Percentiles rank a stretch among this genome's conserved stretches.
Conservation (phyloP, 2,329 filamentous ascomycete species). For the Rutstroemia sydowiana region DNA sequence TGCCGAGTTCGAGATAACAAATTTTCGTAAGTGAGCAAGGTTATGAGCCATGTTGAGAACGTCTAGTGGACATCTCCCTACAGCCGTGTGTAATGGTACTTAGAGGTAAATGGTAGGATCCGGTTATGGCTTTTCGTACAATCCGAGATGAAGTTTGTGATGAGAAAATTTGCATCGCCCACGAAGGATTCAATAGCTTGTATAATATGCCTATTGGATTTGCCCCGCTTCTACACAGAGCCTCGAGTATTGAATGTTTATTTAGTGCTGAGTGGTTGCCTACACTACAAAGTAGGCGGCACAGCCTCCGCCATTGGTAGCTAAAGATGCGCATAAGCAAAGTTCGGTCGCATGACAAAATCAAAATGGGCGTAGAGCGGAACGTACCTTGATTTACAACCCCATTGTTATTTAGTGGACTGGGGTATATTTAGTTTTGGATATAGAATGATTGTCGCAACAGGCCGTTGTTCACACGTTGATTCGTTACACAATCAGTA, state of each 20-base stretch:
- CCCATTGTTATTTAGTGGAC: neutral
- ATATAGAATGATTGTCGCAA: neutral
- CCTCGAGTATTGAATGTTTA: neutral
- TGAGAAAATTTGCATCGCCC: neutral
- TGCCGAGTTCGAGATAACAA: too few species aligned
- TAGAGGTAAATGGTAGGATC: neutral
- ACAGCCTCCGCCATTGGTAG: neutral
- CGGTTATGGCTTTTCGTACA: neutral
- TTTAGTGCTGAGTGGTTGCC: neutral
- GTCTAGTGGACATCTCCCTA: neutral
- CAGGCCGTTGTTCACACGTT: neutral
- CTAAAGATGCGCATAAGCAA: neutral
- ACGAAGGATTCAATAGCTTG: neutral
- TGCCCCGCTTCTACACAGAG: neutral
- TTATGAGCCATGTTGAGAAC: too few species aligned
- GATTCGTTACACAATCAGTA: conserved; percentile 1
- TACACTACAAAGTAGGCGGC: neutral
- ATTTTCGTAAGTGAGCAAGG: too few species aligned
- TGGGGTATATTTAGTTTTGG: neutral
- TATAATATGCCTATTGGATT: neutral
- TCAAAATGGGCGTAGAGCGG: neutral
- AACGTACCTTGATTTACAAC: neutral
- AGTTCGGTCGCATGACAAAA: conserved; percentile 7
- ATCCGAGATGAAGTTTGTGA: neutral
- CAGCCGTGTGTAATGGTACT: neutral